Base-by-base conservation (phyloP, 768 basidiomycete species). In the Mycena rosella region DNA sequence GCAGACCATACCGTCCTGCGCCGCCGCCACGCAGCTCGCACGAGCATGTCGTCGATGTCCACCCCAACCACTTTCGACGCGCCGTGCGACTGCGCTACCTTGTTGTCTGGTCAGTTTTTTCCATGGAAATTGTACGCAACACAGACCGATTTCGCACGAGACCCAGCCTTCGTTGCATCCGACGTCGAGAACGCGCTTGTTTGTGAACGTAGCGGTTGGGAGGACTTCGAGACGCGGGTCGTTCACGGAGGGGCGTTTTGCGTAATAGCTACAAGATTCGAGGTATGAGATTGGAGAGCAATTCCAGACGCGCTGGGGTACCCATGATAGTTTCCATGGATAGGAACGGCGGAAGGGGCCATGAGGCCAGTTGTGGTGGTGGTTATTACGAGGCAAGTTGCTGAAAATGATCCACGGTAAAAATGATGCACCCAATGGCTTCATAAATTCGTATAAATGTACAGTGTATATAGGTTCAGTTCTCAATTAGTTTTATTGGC, bases 91-190 rank as follows among this genome's bases (percentile, higher is more conserved):
- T 93, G 94, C 29, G 91, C 94, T 94, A 67, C 20, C 56, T 60
- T 71, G 62, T 52, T 51, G 18, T 48, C 36, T 53, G n/a, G 36
- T 70, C 51, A 68, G 48, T 44, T 24, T 34, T 24, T 38, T 38
- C 27, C 53, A 15, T 38, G 26, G 5, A 34, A 17, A 27, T 47
- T 20, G 2, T 34, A 5, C 26, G 47, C 24, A 58, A 11, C 6
- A 36, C 67, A 53, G 42, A 91, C 95, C 95, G n/a, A 96, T 88
- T 76, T 96, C 93, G 74, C 91, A 91, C 1, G 93, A 91, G 38
- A 96, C 89, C 85, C 86, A 88, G 10, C 95, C 95, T 74, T 94
- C 90, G 76, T 96, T 97, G 75, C 93, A 94, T 0, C 95, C 95
- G 0, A 96, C 79, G 77, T 97, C 95, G 14, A 97, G 84, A 3